Conservation (phyloP, 495 filamentous ascomycete genomes). For the Zalerion maritima region DNA sequence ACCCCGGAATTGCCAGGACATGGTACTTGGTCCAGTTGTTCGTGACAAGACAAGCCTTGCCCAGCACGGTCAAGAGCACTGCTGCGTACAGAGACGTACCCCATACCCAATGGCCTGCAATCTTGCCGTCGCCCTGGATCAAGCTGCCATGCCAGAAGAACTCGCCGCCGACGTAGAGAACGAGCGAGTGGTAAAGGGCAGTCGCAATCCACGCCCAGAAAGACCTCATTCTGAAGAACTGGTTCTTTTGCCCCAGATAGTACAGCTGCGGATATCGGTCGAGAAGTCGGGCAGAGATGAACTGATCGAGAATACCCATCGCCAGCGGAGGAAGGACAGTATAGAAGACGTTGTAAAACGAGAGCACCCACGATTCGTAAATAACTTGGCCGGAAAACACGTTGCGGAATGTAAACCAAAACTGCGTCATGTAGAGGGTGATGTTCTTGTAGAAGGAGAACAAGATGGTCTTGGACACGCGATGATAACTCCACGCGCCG, state of each 20-base stretch:
- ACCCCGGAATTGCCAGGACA: slow-evolving; percentile 88
- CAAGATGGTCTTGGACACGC: slow-evolving; percentile 87
- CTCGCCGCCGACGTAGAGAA: slow-evolving; percentile 75
- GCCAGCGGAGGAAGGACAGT: slow-evolving; percentile 87
- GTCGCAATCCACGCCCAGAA: slow-evolving; percentile 88
- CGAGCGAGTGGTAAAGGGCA: slow-evolving; percentile 88
- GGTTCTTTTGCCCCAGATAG: slow-evolving; percentile 76
- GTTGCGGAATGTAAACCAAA: slow-evolving; percentile 98
- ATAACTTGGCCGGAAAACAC: slow-evolving; percentile 96
- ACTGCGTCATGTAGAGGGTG: slow-evolving; percentile 95
- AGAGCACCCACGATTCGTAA: slow-evolving; percentile 97
- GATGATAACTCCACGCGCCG: slow-evolving; percentile 94
- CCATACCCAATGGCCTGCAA: slow-evolving; percentile 95
- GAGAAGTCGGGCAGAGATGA: slow-evolving; percentile 87
- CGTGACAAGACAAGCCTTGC: slow-evolving; percentile 87
- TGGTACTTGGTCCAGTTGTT: slow-evolving; percentile 99
- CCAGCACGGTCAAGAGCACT: slow-evolving; percentile 79
- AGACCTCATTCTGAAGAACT: slow-evolving; percentile 82
- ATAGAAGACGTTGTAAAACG: slow-evolving; percentile 99
- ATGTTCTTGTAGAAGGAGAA: slow-evolving; percentile 99
- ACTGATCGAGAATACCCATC: slow-evolving; percentile 96
- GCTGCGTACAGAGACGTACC: slow-evolving; percentile 83
- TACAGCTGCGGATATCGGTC: slow-evolving; percentile 97
- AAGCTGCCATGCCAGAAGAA: slow-evolving; percentile 70
- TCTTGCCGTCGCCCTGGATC: slow-evolving; percentile 55